These are phyloP conservation scores for Pyrus betulifolia DNA, from an alignment of 306 rosid species.

Conservation along the genomic window DNA sequence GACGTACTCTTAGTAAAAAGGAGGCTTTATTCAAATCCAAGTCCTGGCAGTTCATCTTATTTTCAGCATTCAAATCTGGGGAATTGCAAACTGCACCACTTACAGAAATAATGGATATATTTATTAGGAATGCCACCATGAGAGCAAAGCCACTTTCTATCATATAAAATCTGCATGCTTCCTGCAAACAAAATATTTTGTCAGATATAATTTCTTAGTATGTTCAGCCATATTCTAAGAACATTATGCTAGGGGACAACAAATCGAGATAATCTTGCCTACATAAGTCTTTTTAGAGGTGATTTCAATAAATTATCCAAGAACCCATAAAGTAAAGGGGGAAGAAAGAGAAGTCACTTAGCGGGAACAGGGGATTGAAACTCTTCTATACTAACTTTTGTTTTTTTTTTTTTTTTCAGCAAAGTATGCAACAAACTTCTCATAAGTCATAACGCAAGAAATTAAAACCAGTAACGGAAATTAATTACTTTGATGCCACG, in stretches of 20 bases:
- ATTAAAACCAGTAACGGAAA: too few relatives aligned
- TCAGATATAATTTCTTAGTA: slow-evolving; percentile 3
- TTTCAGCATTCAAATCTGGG: slow-evolving; percentile 52
- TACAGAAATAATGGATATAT: slow-evolving; percentile 78
- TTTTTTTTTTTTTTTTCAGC: too few relatives aligned
- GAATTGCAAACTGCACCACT: slow-evolving; percentile 88
- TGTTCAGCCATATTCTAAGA: not conserved
- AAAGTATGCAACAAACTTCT: not conserved
- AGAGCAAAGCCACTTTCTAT: slow-evolving; percentile 95
- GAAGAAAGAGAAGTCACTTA: not conserved
- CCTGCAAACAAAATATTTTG: slow-evolving; percentile 36
- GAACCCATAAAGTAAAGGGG: not conserved
- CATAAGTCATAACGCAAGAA: not conserved
- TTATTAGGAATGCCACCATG: slow-evolving; percentile 76
- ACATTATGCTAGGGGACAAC: not conserved
- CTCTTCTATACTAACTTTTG: not conserved
- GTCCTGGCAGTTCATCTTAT: slow-evolving; percentile 62
- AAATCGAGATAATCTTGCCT: not conserved
- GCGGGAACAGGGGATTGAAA: not conserved
- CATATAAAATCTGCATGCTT: slow-evolving; percentile 90
- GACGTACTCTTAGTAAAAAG: slow-evolving; percentile 71
- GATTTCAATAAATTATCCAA: not conserved
- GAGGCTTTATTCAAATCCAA: slow-evolving; percentile 93
- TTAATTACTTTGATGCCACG: slow-evolving; percentile 61
- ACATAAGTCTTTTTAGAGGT: not conserved